Base-by-base conservation (phyloP, 371 early-diverging fungal genomes). In the Chytridiales sp. region DNA sequence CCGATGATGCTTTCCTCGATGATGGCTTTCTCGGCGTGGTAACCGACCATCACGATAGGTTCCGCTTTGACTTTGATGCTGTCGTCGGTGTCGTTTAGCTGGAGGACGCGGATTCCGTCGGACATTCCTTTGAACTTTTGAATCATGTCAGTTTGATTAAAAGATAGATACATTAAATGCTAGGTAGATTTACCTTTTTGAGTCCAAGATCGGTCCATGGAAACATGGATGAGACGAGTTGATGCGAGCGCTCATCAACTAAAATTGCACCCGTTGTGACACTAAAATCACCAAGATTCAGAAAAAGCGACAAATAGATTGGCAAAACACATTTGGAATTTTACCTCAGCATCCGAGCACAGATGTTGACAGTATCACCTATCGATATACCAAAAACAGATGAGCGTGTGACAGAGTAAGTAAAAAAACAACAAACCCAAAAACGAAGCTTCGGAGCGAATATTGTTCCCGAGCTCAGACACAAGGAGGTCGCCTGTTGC, bases 281-380 rank as follows among this genome's bases (percentile, higher is more conserved):
- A 9, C 49, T 48, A 30, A 8, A 48, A 48, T 27, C 13, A 30
- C 13, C 6, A 48, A 26, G 5, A 27, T 15, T 44, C 21, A 24
- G 8, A 21, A 44, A 17, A 9, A 13, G 30, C 9, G 27, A 11
- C 11, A 19, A 48, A 29, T 31, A 48, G 13, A 48, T 31, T 30
- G 21, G n/a, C n/a, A n/a, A n/a, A n/a, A n/a, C n/a, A n/a, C n/a
- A n/a, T n/a, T n/a, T n/a, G n/a, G n/a, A n/a, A n/a, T n/a, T n/a
- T n/a, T n/a, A n/a, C n/a, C n/a, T n/a, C 13, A 48, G 8, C 6
- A 48, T 15, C 27, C 49, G 15, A 6, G 49, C 49, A 19, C 29
- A 19, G 11, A 29, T 5, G 19, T 48, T 48, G 49, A 48, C 30
- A 19, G 49, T 27, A 30, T 48, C 49, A 30, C 49, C 49, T 48